Evolutionary conservation across 2,329 filamentous ascomycete species (phyloP).

Genomic region (Incumbomyces delicatus): DNA sequence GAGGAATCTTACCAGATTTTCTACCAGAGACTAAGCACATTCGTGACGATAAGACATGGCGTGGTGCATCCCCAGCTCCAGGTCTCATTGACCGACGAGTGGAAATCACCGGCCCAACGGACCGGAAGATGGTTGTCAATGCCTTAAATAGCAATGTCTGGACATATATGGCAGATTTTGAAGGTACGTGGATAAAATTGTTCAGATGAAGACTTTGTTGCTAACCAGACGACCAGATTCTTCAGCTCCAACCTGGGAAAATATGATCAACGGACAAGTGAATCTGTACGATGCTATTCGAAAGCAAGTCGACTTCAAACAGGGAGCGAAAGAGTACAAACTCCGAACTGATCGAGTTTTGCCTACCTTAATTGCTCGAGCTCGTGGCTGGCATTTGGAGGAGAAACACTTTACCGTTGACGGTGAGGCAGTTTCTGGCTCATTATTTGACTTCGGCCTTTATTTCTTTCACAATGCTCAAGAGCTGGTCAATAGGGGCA

Average conservation of each 20-base stretch:
- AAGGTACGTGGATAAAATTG: conserved; percentile 51
- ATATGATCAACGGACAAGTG: conserved; percentile 97
- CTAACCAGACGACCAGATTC: conserved; percentile 53
- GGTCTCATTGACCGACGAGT: conserved; percentile 87
- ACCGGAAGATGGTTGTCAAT: conserved; percentile 98
- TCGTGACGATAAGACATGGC: conserved; percentile 89
- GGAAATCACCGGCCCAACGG: conserved; percentile 94
- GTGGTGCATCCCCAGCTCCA: conserved; percentile 79
- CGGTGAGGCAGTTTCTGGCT: conserved; percentile 84
- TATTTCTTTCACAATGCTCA: conserved; percentile 99
- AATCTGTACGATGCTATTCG: conserved; percentile 96
- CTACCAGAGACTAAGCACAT: conserved; percentile 92
- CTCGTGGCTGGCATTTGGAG: conserved; percentile 93
- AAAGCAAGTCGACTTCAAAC: conserved; percentile 90
- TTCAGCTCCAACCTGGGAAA: conserved; percentile 92
- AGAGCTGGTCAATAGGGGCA: conserved; percentile 73
- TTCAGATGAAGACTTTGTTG: not conserved
- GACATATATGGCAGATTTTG: conserved; percentile 99
- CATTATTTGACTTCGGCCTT: conserved; percentile 92
- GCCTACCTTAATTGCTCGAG: conserved; percentile 86
- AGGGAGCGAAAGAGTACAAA: conserved; percentile 93
- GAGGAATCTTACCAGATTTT: conserved; percentile 82
- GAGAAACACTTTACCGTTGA: conserved; percentile 98
- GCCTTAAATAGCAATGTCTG: conserved; percentile 91
- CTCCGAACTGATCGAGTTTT: conserved; percentile 79